Conservation (phyloP, 2,329 filamentous ascomycete species). For the Byssochlamys sp. region DNA sequence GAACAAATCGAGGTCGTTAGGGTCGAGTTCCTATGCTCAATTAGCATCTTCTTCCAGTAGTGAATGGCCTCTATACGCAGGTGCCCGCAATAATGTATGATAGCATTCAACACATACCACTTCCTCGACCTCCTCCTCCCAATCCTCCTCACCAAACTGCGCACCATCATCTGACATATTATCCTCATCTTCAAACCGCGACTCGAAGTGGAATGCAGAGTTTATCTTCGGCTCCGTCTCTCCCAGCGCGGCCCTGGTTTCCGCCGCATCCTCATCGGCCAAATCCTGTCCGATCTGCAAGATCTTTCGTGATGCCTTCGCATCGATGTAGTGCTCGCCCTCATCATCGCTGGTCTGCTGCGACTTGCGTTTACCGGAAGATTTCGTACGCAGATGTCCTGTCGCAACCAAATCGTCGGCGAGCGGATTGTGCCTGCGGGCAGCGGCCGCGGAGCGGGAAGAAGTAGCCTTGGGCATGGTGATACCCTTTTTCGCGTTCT, state of each 20-base stretch:
- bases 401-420: slow-evolving; percentile 73
- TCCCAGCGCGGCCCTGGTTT: slow-evolving; percentile 28
- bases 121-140: slow-evolving; percentile 58
- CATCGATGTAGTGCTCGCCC: slow-evolving; percentile 66
- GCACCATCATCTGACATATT: slow-evolving; percentile 41
- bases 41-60: slow-evolving; percentile 5
- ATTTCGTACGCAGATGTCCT: slow-evolving; percentile 62
- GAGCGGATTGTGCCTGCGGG: slow-evolving; percentile 76
- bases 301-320: slow-evolving; percentile 80
- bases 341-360: slow-evolving; percentile 43
- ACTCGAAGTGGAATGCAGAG: slow-evolving; percentile 68
- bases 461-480: slow-evolving; percentile 71
- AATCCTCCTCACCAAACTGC: slow-evolving; percentile 53
- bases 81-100: not conserved
- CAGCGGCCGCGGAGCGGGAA: slow-evolving; percentile 44
- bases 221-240: slow-evolving; percentile 42
- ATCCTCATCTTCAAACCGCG: slow-evolving; percentile 54
- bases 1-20: slow-evolving; percentile 79
- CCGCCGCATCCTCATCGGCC: slow-evolving; percentile 65
- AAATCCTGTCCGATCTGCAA: slow-evolving; percentile 81
- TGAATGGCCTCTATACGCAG: slow-evolving; percentile 1
- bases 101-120: slow-evolving; percentile 21
- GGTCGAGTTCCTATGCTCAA: slow-evolving; percentile 61
- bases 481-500: not conserved
- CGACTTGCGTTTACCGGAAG: slow-evolving; percentile 58